Conservation (phyloP, 352 stramenopile genomes). For the Pythium apleroticum region DNA sequence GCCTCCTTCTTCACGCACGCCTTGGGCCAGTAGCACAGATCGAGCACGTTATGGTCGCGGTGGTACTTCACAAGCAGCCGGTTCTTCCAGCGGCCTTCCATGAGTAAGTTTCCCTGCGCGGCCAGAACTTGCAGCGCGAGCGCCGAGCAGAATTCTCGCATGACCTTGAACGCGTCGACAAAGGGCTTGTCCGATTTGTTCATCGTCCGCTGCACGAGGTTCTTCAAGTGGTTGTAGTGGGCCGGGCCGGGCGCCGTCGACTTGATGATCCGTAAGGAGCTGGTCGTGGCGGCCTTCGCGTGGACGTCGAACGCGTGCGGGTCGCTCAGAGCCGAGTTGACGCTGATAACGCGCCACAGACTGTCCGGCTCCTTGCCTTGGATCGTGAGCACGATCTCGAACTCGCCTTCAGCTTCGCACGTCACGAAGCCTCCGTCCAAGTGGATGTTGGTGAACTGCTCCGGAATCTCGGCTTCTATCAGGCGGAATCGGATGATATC, state of each 20-base stretch:
- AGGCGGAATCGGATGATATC: slow-evolving; percentile 83
- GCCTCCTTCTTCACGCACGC: slow-evolving; percentile 61
- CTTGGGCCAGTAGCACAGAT: slow-evolving; percentile 84
- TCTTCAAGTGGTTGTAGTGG: slow-evolving; percentile 84
- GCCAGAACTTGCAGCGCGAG: slow-evolving; percentile 75
- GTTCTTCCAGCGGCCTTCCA: slow-evolving; percentile 82
- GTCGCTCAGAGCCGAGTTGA: slow-evolving; percentile 77
- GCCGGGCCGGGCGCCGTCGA: slow-evolving; percentile 63
- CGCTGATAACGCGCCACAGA: slow-evolving; percentile 78
- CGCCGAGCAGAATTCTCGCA: slow-evolving; percentile 83
- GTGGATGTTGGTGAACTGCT: slow-evolving; percentile 78
- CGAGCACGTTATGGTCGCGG: slow-evolving; percentile 72
- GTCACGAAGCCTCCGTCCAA: slow-evolving; percentile 79
- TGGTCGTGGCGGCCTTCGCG: slow-evolving; percentile 57
- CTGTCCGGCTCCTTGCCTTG: slow-evolving; percentile 75
- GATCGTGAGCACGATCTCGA: slow-evolving; percentile 84
- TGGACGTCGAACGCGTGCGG: slow-evolving; percentile 53
- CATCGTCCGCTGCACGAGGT: slow-evolving; percentile 83
- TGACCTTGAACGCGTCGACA: slow-evolving; percentile 75
- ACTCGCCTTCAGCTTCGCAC: slow-evolving; percentile 72
- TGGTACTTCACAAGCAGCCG: slow-evolving; percentile 78
- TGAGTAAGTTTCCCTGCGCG: slow-evolving; percentile 71
- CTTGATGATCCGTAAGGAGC: slow-evolving; percentile 73
- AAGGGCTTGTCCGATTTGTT: slow-evolving; percentile 83
- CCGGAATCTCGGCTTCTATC: slow-evolving; percentile 76